Evolutionary conservation across 345 rosid species (phyloP), one percentile per base, ranked within the genome.

Genomic region (Populus simonii): DNA sequence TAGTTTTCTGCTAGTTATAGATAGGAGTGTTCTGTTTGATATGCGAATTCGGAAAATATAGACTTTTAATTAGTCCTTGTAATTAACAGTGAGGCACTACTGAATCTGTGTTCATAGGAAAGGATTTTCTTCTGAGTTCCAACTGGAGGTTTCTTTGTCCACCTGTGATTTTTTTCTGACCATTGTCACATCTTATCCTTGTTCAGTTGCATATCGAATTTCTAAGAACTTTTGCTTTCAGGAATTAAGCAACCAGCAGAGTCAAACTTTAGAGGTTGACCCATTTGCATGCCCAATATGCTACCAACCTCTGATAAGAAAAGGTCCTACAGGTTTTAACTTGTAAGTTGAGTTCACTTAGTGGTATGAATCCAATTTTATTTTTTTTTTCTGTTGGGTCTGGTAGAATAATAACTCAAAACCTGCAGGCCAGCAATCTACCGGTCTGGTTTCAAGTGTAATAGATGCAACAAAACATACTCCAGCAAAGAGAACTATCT

Each of bases 321-420:
- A 90, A 89, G 99, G 98, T 15, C 98, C 96, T 76, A 74, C 94
- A 47, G 98, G 99, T 88, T 83, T 93, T 22, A 93, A 91, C 85
- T 82, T 91, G 98, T 96, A 89, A 82, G 96, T 90, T 74, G 47
- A 57, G 38, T 67, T 41, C 38, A 35, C 67, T 22, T n/a, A 22
- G 5, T 63, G 29, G 63, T n/a, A 31, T 45, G 4, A 41, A 41
- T 41, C 45, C 13, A n/a, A n/a, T n/a, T 33, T 33, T 29, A 29
- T 29, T 29, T 31, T 33, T 33, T 33, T 41, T 41, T 10, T n/a
- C 45, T 41, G 45, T 41, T 41, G 45, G 45, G 15, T 41, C 45
- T 41, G 45, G 45, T 41, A 41, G 45, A 41, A 3, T 41, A 41
- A 41, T 41, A 11, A 41, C 13, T 41, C 36, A 59, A 33, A 85